These are phyloP conservation scores for Penicillium ochrochloron DNA, from an alignment of 495 filamentous ascomycete species.

Conservation along the genomic window DNA sequence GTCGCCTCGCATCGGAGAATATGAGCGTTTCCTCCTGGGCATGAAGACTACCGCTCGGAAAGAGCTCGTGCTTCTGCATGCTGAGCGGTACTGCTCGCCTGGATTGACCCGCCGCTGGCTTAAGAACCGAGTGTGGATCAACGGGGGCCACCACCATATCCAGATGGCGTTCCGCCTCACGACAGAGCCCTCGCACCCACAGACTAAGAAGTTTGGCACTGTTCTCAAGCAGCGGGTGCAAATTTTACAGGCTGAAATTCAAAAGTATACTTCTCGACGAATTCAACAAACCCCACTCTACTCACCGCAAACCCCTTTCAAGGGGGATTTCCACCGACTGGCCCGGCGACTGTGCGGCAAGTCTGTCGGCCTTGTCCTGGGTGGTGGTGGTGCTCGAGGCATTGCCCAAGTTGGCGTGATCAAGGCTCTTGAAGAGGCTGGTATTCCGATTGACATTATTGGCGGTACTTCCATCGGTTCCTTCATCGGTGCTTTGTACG, in stretches of 20 bases:
- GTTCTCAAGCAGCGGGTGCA: constrained; percentile 92
- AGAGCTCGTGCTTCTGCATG: constrained; percentile 89
- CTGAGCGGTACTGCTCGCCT: constrained; percentile 83
- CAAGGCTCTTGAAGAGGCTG: constrained; percentile 91
- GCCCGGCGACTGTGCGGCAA: constrained; percentile 91
- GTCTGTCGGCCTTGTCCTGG: constrained; percentile 91
- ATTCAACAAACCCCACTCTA: constrained; percentile 88
- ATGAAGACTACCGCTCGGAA: constrained; percentile 98
- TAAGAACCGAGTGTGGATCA: constrained; percentile 94
- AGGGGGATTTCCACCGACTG: constrained; percentile 94
- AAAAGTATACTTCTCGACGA: constrained; percentile 91
- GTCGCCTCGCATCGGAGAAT: constrained; percentile 89
- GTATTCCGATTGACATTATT: constrained; percentile 94
- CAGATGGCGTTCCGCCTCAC: constrained; percentile 92
- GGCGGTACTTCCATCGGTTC: constrained; percentile 98
- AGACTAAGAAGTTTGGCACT: constrained; percentile 77
- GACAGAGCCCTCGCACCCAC: constrained; percentile 75
- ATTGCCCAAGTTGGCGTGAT: constrained; percentile 93
- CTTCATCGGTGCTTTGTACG: constrained; percentile 94
- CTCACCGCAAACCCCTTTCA: constrained; percentile 88
- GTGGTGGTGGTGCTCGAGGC: constrained; percentile 89
- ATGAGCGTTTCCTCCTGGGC: constrained; percentile 90
- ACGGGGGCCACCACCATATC: constrained; percentile 97
- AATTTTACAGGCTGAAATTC: constrained; percentile 93
- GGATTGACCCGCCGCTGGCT: constrained; percentile 89